Percentiles rank a stretch among this genome's conserved stretches.
These are phyloP conservation scores for Tuber indicum DNA, from an alignment of 495 filamentous ascomycete species.

Conservation along the genomic window DNA sequence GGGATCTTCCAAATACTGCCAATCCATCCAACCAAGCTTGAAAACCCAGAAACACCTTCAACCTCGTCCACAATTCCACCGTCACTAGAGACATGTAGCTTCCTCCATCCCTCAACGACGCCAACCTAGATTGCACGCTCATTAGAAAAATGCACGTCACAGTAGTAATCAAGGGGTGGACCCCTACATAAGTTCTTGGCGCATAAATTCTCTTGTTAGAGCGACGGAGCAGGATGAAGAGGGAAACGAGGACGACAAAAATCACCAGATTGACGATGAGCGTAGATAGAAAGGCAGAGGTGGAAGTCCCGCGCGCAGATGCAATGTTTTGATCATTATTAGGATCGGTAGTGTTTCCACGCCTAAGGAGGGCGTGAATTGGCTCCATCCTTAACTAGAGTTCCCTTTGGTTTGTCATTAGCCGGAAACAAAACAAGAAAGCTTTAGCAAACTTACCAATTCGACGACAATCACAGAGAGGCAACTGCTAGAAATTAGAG, in stretches of 20 bases:
- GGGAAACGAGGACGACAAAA: slow-evolving; percentile 56
- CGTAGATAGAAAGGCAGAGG: slow-evolving; percentile 60
- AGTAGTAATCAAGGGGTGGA: slow-evolving; percentile 10
- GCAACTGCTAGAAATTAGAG: not conserved
- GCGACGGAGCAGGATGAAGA: slow-evolving; percentile 72
- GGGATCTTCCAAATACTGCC: slow-evolving; percentile 40
- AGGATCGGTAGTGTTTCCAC: slow-evolving; percentile 9
- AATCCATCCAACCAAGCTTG: slow-evolving; percentile 37
- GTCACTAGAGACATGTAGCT: slow-evolving; percentile 26
- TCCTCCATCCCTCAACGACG: slow-evolving; percentile 36
- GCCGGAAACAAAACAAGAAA: not conserved
- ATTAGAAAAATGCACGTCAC: slow-evolving; percentile 1
- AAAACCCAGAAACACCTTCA: slow-evolving; percentile 36
- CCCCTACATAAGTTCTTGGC: slow-evolving; percentile 79
- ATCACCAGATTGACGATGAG: slow-evolving; percentile 62
- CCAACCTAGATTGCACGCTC: slow-evolving; percentile 7
- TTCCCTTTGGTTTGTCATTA: not conserved
- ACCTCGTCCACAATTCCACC: slow-evolving; percentile 38
- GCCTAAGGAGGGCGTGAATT: slow-evolving; percentile 4
- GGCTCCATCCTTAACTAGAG: slow-evolving; percentile 27
- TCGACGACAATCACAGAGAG: not conserved
- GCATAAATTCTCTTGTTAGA: slow-evolving; percentile 72
- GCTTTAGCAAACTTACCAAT: not conserved
- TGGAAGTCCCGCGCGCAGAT: slow-evolving; percentile 33
- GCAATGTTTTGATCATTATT: slow-evolving; percentile 35